A percentile compares a stretch with the other conserved stretches of the same genome.
phyloP scores from a whole-genome alignment of 1,284 basidiomycete genomes.

The Pterulicium gracile region DNA sequence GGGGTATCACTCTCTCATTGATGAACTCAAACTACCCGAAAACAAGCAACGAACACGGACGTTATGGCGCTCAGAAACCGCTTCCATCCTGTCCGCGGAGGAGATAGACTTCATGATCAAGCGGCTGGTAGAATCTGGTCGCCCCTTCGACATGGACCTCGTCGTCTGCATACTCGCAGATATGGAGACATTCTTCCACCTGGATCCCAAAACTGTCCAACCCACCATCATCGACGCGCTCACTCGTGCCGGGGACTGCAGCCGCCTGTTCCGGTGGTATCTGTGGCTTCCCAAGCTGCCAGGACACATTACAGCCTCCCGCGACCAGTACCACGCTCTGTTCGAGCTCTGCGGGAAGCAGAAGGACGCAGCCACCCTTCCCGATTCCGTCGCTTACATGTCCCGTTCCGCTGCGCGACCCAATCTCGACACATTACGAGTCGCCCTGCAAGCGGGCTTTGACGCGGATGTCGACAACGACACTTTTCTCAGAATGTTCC shows the following conservation, averaged over 20 bases:
- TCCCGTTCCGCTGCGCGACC: conserved; percentile 31
- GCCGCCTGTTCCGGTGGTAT: conserved; percentile 38
- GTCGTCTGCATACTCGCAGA: conserved; percentile 38
- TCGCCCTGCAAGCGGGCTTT: conserved; percentile 31
- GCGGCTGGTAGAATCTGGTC: conserved; percentile 35
- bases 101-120: conserved; percentile 26
- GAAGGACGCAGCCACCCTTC: conserved; percentile 26
- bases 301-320: conserved; percentile 30
- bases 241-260: conserved; percentile 27
- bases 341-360: conserved; percentile 30
- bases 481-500: conserved; percentile 25
- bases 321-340: conserved; percentile 43
- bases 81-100: conserved; percentile 4
- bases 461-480: conserved; percentile 20
- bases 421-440: conserved; percentile 32
- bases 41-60: conserved; percentile 3
- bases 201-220: conserved; percentile 31
- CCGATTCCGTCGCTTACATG: conserved; percentile 32
- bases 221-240: conserved; percentile 34
- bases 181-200: conserved; percentile 31
- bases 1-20: conserved; percentile 7
- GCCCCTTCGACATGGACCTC: conserved; percentile 34
- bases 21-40: conserved; percentile 7
- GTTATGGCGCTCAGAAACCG: neutral
- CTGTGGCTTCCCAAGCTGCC: conserved; percentile 35